Evolutionary conservation across 768 basidiomycete species (phyloP).

Genomic region (Sarcodon aspratus): DNA sequence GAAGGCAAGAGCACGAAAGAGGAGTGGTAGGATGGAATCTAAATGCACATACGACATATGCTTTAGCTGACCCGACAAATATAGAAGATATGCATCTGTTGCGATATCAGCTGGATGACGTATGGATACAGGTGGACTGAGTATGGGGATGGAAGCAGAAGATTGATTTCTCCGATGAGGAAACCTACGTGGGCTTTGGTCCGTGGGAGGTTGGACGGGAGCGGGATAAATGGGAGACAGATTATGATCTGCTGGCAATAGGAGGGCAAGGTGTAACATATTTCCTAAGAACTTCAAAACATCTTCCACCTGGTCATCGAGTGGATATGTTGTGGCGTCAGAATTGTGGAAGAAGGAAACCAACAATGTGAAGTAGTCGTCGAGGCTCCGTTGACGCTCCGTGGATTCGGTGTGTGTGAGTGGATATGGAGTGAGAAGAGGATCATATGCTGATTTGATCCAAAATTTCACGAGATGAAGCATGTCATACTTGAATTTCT

Average conservation of each 20-base stretch:
- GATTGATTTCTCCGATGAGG: constrained; percentile 51
- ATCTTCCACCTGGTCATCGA: constrained; percentile 43
- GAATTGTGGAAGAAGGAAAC: constrained; percentile 34
- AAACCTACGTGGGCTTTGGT: constrained; percentile 17
- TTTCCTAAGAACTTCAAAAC: constrained; percentile 50
- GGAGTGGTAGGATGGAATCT: constrained; percentile 47
- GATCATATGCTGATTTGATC: constrained; percentile 57
- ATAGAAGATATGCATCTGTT: constrained; percentile 48
- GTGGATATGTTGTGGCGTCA: constrained; percentile 47
- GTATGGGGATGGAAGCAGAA: constrained; percentile 37
- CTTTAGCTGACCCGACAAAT: constrained; percentile 52
- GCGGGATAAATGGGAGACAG: constrained; percentile 11
- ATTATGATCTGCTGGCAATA: constrained; percentile 6
- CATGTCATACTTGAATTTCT: constrained; percentile 52
- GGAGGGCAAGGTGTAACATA: constrained; percentile 44
- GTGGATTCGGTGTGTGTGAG: constrained; percentile 30
- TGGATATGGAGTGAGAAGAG: constrained; percentile 21
- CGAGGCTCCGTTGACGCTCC: constrained; percentile 57
- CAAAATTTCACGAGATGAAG: constrained; percentile 48
- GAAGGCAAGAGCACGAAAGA: constrained; percentile 61
- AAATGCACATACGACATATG: constrained; percentile 44
- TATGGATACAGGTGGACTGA: constrained; percentile 17
- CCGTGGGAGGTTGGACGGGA: constrained; percentile 14
- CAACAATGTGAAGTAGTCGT: constrained; percentile 48
- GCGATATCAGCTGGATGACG: constrained; percentile 52